Evolutionary conservation across 192 early-diverging fungal species (phyloP).

Genomic region (Mortierella hygrophila): DNA sequence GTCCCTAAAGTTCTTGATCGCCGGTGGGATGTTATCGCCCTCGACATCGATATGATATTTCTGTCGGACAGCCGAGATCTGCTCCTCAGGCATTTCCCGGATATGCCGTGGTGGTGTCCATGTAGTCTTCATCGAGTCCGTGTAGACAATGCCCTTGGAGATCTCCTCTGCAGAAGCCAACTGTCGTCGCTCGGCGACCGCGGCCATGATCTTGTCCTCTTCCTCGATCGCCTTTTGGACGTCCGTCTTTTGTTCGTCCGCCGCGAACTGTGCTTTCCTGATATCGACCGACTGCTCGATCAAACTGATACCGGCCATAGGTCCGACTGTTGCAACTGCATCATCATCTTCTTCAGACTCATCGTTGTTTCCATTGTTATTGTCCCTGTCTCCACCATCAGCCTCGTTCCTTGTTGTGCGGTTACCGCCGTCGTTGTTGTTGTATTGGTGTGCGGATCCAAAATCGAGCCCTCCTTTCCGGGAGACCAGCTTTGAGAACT

Average conservation of each 20-base stretch:
- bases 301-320: conserved; percentile 76
- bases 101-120: conserved; percentile 88
- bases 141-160: conserved; percentile 89
- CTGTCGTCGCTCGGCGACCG: conserved; percentile 82
- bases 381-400: conserved; percentile 59
- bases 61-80: conserved; percentile 71
- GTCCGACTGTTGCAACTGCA: conserved; percentile 58
- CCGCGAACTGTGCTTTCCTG: conserved; percentile 60
- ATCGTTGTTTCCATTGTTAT: conserved; percentile 24
- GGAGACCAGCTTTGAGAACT: conserved; percentile 58
- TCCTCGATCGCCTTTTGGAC: conserved; percentile 86
- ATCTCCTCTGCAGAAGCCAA: conserved; percentile 89
- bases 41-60: conserved; percentile 93
- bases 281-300: conserved; percentile 89
- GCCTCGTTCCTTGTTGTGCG: conserved; percentile 43
- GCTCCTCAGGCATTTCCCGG: conserved; percentile 65
- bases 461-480: conserved; percentile 41
- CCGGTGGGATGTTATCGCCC: conserved; percentile 88
- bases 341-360: conserved; percentile 64
- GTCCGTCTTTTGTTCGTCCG: conserved; percentile 74
- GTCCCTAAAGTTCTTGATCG: conserved; percentile 82
- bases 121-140: conserved; percentile 85
- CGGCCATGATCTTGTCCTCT: conserved; percentile 85
- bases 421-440: conserved; percentile 41
- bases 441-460: conserved; percentile 17